Evolutionary conservation across 2,329 filamentous ascomycete genomes (phyloP), one percentile per base, ranked within the genome.

Genomic region (Nemania sp.): DNA sequence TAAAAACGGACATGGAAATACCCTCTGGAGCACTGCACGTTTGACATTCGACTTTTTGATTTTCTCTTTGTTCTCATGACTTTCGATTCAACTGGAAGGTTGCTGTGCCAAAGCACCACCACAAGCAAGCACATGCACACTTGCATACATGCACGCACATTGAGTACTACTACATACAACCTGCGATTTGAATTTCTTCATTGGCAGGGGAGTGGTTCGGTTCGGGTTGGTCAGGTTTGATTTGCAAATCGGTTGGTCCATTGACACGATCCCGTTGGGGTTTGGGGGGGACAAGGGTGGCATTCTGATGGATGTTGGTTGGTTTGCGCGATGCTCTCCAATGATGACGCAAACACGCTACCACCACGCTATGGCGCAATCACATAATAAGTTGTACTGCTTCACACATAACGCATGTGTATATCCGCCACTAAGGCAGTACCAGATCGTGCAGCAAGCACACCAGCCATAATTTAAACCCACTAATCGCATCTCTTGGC

Each of bases 311-410:
- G 52, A 26, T 22, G 26, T 7, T 32, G 29, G 20, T 5, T 27
- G 18, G 18, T 29, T 68, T 45, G 57, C 62, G 66, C 51, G 29
- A 68, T 68, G 29, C 49, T 27, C 53, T 54, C 58, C 62, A 43
- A 45, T 3, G 5, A 68, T 68, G 66, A 66, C 66, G 66, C 66
- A 61, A 66, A 64, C 45, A n/a, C 57, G 38, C 52, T 41, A 43
- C 53, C 57, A 47, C 52, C 29, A 43, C 53, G 5, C 1, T 8
- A 26, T 29, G 35, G 13, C 1, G 24, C 32, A 26, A 53, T 57
- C 61, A 60, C 62, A 47, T 58, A 67, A 67, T 67, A 18, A 18
- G 13, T 52, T n/a, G 13, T 26, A 13, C 6, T 8, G 11, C 32
- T 35, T 35, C 32, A 35, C 32, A 7, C n/a, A n/a, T n/a, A n/a